These are phyloP conservation scores for Suhomyces guaymorum DNA, from an alignment of 1,139 yeast species.

Conservation along the genomic window DNA sequence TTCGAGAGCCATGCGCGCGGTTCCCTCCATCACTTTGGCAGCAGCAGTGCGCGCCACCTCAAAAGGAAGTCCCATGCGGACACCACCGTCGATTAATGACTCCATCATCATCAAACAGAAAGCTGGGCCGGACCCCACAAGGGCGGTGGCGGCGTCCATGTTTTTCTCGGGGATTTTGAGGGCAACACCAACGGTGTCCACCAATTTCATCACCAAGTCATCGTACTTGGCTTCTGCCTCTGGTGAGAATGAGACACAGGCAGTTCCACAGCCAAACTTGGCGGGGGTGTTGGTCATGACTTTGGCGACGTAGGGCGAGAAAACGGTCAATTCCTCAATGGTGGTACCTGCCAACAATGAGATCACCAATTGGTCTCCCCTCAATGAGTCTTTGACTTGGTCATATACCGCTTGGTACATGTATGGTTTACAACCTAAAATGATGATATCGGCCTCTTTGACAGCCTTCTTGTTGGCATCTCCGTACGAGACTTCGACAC, in stretches of 20 bases:
- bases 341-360: constrained; percentile 94
- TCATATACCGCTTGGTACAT: constrained; percentile 63
- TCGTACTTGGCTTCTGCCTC: constrained; percentile 50
- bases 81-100: constrained; percentile 91
- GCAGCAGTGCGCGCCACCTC: constrained; percentile 85
- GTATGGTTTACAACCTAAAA: constrained; percentile 87
- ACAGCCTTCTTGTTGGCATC: constrained; percentile 59
- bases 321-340: constrained; percentile 59
- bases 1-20: constrained; percentile 86
- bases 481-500: constrained; percentile 53
- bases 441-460: constrained; percentile 61
- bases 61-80: constrained; percentile 90
- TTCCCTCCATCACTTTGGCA: constrained; percentile 94
- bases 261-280: constrained; percentile 88
- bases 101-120: constrained; percentile 88
- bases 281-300: constrained; percentile 99
- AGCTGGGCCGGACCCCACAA: constrained; percentile 97
- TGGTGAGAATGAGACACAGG: constrained; percentile 73
- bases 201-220: constrained; percentile 56
- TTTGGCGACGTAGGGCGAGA: constrained; percentile 66
- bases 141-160: constrained; percentile 95
- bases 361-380: constrained; percentile 63
- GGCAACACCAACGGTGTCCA: constrained; percentile 68
- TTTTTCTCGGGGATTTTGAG: constrained; percentile 81
- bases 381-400: constrained; percentile 42